Conservation (phyloP, 164 flowering plant species). For the Protea cynaroides region DNA sequence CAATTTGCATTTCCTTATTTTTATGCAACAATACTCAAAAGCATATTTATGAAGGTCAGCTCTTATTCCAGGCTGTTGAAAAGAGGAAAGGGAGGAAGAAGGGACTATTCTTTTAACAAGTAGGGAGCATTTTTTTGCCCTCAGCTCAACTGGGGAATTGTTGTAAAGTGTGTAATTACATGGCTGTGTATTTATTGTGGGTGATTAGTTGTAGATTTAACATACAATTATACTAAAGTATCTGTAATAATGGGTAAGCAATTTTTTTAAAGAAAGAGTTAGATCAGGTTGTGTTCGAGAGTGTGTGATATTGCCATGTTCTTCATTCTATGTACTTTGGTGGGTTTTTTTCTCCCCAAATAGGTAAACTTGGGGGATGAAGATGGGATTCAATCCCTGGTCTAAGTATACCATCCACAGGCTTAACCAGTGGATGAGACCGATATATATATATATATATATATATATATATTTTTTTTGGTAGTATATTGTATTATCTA, state of each 20-base stretch:
- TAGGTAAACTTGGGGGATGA: too few relatives aligned
- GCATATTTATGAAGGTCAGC: background rate
- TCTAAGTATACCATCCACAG: too few relatives aligned
- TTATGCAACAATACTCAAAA: background rate
- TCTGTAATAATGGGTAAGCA: constrained; percentile 9
- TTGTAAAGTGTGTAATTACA: constrained; percentile 14
- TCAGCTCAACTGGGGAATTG: background rate
- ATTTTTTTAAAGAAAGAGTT: background rate
- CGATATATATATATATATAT: too few relatives aligned
- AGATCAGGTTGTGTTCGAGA: too few relatives aligned
- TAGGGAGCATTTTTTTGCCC: constrained; percentile 15
- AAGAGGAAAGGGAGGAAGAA: constrained; percentile 54
- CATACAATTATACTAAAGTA: background rate
- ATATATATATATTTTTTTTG: too few relatives aligned
- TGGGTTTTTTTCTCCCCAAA: too few relatives aligned
- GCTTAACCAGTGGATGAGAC: too few relatives aligned
- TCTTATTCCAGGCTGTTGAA: constrained; percentile 50
- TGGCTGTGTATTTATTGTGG: constrained; percentile 1
- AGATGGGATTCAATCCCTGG: too few relatives aligned
- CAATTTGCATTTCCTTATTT: background rate
- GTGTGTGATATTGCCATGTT: too few relatives aligned
- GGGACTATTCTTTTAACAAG: constrained; percentile 44
- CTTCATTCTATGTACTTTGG: too few relatives aligned
- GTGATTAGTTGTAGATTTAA: constrained; percentile 13
- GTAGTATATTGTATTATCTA: too few relatives aligned